Percentiles rank a stretch among this genome's conserved stretches.
phyloP scores from a whole-genome alignment of 2,329 filamentous ascomycete genomes.

The Leptographium procerum region DNA sequence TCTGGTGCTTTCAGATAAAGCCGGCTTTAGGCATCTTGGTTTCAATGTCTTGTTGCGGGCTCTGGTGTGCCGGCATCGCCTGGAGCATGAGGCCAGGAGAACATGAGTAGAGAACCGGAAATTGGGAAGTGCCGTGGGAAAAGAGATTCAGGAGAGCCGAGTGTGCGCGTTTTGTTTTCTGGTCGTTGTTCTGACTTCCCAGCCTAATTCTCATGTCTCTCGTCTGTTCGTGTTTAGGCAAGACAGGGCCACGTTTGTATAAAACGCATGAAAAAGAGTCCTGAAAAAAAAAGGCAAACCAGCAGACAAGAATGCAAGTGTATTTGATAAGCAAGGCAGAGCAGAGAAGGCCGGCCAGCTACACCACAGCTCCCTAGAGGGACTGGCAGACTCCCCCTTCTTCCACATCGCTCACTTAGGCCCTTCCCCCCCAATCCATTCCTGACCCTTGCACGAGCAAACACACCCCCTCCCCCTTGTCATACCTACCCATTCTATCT shows the following conservation, averaged over 20 bases:
- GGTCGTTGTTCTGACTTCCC: not conserved
- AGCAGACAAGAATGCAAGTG: not conserved
- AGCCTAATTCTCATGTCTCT: too few species aligned
- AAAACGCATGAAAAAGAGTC: not conserved
- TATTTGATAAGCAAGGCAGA: not conserved
- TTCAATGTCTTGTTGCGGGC: too few species aligned
- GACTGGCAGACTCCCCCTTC: not conserved
- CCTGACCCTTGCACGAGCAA: not conserved
- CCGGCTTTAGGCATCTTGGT: too few species aligned
- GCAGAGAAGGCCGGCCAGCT: not conserved
- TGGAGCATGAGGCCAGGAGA: not conserved
- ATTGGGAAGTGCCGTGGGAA: too few species aligned
- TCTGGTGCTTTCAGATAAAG: too few species aligned
- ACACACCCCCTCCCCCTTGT: not conserved
- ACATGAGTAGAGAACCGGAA: not conserved
- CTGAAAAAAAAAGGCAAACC: not conserved
- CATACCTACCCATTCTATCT: not conserved
- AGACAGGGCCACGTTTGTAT: not conserved
- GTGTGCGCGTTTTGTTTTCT: not conserved
- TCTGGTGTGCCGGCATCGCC: not conserved
- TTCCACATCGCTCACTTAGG: not conserved
- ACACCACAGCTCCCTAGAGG: not conserved
- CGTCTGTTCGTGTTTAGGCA: too few species aligned
- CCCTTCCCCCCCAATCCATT: not conserved
- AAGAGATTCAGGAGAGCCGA: too few species aligned